These are phyloP conservation scores for Phytophthora melonis DNA, from an alignment of 352 stramenopile genomes.

Conservation along the genomic window DNA sequence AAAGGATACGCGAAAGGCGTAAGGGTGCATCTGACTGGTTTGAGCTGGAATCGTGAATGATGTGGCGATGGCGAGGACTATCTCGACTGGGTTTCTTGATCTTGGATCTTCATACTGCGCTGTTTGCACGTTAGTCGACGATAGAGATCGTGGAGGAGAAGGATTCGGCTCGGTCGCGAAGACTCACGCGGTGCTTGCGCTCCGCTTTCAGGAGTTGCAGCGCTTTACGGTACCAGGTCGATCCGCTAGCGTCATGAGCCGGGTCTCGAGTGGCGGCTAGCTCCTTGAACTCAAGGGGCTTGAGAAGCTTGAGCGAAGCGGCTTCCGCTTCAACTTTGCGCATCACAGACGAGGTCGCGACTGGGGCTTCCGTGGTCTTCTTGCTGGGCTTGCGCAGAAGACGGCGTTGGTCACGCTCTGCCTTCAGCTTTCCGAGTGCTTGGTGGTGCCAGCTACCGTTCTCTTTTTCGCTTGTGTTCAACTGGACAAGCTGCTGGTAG, in stretches of 20 bases:
- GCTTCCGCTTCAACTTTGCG: conserved; percentile 7
- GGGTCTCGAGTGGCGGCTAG: conserved; percentile 39
- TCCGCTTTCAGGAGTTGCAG: conserved; percentile 48
- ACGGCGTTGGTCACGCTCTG: conserved; percentile 44
- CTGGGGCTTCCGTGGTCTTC: background rate
- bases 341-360: background rate
- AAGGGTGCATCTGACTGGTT: background rate
- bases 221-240: conserved; percentile 38
- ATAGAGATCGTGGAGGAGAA: conserved; percentile 46
- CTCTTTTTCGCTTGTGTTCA: conserved; percentile 33
- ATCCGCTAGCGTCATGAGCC: conserved; percentile 29
- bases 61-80: conserved; percentile 5
- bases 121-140: conserved; percentile 24
- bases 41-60: conserved; percentile 8
- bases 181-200: conserved; percentile 32
- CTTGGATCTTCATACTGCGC: background rate
- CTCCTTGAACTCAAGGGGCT: conserved; percentile 33
- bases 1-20: background rate
- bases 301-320: conserved; percentile 8
- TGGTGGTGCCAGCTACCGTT: conserved; percentile 41
- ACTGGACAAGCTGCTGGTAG: conserved; percentile 52
- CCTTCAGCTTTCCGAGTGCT: conserved; percentile 50
- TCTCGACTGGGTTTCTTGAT: conserved; percentile 8
- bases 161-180: conserved; percentile 33
- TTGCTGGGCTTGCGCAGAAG: conserved; percentile 1